phyloP scores from a whole-genome alignment of 2,329 filamentous ascomycete species.

The Sporothrix phasma region DNA sequence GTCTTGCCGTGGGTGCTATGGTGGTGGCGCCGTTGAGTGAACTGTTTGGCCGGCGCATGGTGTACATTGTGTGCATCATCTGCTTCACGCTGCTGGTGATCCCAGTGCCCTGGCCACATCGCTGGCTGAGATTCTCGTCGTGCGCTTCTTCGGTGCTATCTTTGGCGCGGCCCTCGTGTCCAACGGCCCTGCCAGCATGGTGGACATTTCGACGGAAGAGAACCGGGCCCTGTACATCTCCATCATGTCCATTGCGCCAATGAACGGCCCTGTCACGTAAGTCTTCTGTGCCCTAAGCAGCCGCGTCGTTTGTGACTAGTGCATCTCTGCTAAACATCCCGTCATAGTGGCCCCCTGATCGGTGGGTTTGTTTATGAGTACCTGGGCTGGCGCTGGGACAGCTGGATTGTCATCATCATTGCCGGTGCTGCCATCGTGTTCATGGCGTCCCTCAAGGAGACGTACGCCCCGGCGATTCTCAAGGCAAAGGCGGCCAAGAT shows the following conservation, averaged over 20 bases:
- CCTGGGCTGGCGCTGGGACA: slow-evolving; percentile 66
- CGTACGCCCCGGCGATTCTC: slow-evolving; percentile 63
- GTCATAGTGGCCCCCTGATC: slow-evolving; percentile 53
- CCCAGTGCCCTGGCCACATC: slow-evolving; percentile 58
- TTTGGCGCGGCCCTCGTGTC: slow-evolving; percentile 63
- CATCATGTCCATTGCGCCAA: slow-evolving; percentile 72
- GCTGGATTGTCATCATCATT: slow-evolving; percentile 70
- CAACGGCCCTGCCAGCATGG: slow-evolving; percentile 72
- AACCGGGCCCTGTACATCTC: slow-evolving; percentile 74
- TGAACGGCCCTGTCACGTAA: slow-evolving; percentile 56
- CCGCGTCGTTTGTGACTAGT: neutral
- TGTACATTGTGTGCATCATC: slow-evolving; percentile 55
- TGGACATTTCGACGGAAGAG: slow-evolving; percentile 73
- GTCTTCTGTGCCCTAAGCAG: neutral
- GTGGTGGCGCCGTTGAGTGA: slow-evolving; percentile 64
- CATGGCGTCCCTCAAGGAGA: slow-evolving; percentile 57
- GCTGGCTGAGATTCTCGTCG: slow-evolving; percentile 52
- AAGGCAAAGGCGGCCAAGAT: slow-evolving; percentile 53
- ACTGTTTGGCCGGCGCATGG: slow-evolving; percentile 52
- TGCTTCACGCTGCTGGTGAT: slow-evolving; percentile 57
- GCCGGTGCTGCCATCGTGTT: slow-evolving; percentile 50
- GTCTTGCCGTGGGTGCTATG: slow-evolving; percentile 58
- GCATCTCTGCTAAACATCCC: neutral
- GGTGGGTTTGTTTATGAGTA: slow-evolving; percentile 34
- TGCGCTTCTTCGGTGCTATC: slow-evolving; percentile 53